Evolutionary conservation across 495 filamentous ascomycete species (phyloP), one percentile per base, ranked within the genome.

Genomic region (Aspergillus affinis): DNA sequence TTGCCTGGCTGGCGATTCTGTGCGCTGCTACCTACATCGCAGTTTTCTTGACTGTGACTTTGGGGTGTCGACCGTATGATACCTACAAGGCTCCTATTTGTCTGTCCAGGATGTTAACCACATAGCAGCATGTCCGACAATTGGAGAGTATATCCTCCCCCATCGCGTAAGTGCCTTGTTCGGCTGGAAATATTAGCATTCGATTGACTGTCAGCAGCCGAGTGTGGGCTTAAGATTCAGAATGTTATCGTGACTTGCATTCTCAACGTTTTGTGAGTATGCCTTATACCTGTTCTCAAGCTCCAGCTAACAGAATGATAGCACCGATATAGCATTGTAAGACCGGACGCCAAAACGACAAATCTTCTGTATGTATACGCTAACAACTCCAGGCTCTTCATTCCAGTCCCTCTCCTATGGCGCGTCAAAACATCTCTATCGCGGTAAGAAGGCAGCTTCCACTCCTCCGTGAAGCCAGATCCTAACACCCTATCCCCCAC

Each of bases 81-180:
- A 13, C 5, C 1, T 10, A 9, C 15, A 12, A 49, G 10, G 13
- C 48, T n/a, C n/a, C 48, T n/a, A 2, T 2, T 49, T 49, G 48
- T 21, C 3, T 20, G n/a, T 21, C 23, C 23, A 30, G 12, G 0
- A 15, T 15, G 23, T 26, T 52, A 52, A 52, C 4, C 0, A 5
- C 3, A 26, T 30, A 1, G 6, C 9, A 54, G 52, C 8, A 54
- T 54, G 10, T 54, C 52, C 17, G 19, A 54, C 6, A 54, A 54
- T n/a, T 54, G 52, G 52, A 54, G 32, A 46, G 52, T 54, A 2
- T 45, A 46, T 54, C 52, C 52, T 54, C 52, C 52, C 0, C 52
- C 52, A 2, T 26, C 32, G 1, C 41, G 52, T 54, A 45, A 45
- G 52, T 50, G 6, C 10, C n/a, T 19, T 18, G 6, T 1, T 15